Conservation (phyloP, 192 early-diverging fungal species). For the Podila epicladia region DNA sequence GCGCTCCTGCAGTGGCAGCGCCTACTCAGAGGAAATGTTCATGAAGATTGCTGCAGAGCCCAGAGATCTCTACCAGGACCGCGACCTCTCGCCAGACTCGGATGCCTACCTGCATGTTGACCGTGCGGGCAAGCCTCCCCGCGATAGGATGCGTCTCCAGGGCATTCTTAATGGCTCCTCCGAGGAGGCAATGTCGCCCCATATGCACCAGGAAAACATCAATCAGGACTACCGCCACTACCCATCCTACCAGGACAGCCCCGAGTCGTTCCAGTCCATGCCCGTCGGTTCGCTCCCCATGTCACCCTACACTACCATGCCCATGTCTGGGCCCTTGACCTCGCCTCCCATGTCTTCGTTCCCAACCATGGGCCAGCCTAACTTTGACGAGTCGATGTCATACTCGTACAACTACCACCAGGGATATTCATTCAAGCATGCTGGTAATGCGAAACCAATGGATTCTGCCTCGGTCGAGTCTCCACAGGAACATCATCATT, state of each 20-base stretch:
- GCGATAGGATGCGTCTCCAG: constrained; percentile 45
- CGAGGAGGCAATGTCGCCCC: constrained; percentile 9
- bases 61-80: constrained; percentile 35
- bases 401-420: constrained; percentile 38
- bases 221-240: constrained; percentile 23
- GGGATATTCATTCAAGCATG: constrained; percentile 48
- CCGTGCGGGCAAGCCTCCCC: constrained; percentile 15
- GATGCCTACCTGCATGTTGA: constrained; percentile 9
- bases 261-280: constrained; percentile 23
- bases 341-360: constrained; percentile 42
- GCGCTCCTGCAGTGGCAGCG: constrained; percentile 19
- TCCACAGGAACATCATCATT: constrained; percentile 23
- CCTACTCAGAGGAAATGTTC: constrained; percentile 44
- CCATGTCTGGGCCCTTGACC: constrained; percentile 37
- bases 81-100: constrained; percentile 20
- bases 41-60: constrained; percentile 36
- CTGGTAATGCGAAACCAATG: constrained; percentile 51
- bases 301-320: constrained; percentile 13
- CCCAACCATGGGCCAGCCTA: constrained; percentile 40
- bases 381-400: constrained; percentile 39
- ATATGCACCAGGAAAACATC: constrained; percentile 15
- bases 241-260: constrained; percentile 21
- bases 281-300: constrained; percentile 11
- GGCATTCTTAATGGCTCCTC: constrained; percentile 40
- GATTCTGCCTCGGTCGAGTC: constrained; percentile 23